Base-by-base conservation (phyloP, 345 rosid genomes). In the Lenwebbia sp. region DNA sequence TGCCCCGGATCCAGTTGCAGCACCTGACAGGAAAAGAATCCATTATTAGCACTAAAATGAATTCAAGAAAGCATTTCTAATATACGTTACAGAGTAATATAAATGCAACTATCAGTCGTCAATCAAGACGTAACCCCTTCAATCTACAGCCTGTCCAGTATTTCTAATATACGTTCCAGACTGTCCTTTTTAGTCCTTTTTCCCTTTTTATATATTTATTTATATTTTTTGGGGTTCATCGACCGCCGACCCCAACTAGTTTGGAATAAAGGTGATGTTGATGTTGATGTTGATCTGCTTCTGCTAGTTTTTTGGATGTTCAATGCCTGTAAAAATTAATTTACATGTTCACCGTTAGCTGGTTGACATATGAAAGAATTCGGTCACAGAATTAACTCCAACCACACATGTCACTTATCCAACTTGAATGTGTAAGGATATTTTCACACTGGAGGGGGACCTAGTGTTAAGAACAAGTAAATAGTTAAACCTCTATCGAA, bases 1-100 rank as follows among this genome's bases (percentile, higher is more conserved):
- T 89, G 99, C 91, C 50, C 98, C 98, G 51, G 97, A 94, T 40
- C 92, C 94, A 6, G 93, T 89, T 87, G 94, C 91, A 87, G 90
- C 82, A 86, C 95, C 99, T 96, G 91, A 57, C 76, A 86, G 49
- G 54, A 89, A 84, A 53, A 83, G 23, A 65, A 76, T 9, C 83
- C 30, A 85, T 65, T 49, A 70, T 70, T 70, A 70, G 25, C 44
- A 85, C 70, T 58, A 60, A 5, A 84, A 37, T 74, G 47, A 19
- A 70, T 50, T 84, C 62, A 4, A 60, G 83, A 40, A 70, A 85
- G 84, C n/a, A 21, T 33, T 85, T 83, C 4, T 54, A 82, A 11
- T 19, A 25, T 25, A 26, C n/a, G 28, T 14, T 25, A 17, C 55
- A 58, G 54, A 26, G n/a, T 21, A 49, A 84, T 65, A 49, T 50